A percentile compares a stretch with the other conserved stretches of the same genome.
These are phyloP conservation scores for Macrophomina pseudophaseolina DNA, from an alignment of 2,329 filamentous ascomycete genomes.

Conservation along the genomic window DNA sequence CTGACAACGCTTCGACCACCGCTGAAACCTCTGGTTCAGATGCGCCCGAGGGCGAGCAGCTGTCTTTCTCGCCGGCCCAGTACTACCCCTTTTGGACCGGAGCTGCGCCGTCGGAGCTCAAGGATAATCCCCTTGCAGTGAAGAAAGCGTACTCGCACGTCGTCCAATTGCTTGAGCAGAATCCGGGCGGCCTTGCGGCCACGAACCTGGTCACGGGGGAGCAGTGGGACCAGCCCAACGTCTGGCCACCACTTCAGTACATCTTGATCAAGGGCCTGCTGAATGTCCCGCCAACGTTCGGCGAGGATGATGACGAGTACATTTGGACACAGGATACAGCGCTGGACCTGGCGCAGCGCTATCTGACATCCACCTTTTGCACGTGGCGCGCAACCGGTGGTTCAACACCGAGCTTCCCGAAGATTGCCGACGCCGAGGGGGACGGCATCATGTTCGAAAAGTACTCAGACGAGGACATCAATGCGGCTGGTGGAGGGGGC, in stretches of 20 bases:
- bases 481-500: conserved; percentile 67
- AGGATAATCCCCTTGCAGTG: conserved; percentile 64
- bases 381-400: conserved; percentile 73
- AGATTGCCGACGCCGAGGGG: conserved; percentile 54
- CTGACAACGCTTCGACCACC: conserved; percentile 53
- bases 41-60: conserved; percentile 61
- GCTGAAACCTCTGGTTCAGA: conserved; percentile 48
- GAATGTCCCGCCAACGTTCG: conserved; percentile 63
- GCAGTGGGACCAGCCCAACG: conserved; percentile 74
- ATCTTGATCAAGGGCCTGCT: conserved; percentile 66
- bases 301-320: conserved; percentile 60
- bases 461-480: conserved; percentile 65
- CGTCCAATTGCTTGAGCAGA: conserved; percentile 56
- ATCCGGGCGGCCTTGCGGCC: conserved; percentile 64
- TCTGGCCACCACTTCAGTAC: conserved; percentile 72
- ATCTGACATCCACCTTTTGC: conserved; percentile 71
- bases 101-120: conserved; percentile 63
- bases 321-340: conserved; percentile 61
- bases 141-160: conserved; percentile 61
- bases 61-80: conserved; percentile 64
- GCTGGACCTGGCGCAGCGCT: conserved; percentile 66
- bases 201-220: conserved; percentile 66
- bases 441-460: conserved; percentile 73
- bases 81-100: conserved; percentile 74
- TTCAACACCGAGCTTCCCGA: conserved; percentile 59